Evolutionary conservation across 1,139 yeast genomes (phyloP).

Genomic region (Candida tunisiensis): DNA sequence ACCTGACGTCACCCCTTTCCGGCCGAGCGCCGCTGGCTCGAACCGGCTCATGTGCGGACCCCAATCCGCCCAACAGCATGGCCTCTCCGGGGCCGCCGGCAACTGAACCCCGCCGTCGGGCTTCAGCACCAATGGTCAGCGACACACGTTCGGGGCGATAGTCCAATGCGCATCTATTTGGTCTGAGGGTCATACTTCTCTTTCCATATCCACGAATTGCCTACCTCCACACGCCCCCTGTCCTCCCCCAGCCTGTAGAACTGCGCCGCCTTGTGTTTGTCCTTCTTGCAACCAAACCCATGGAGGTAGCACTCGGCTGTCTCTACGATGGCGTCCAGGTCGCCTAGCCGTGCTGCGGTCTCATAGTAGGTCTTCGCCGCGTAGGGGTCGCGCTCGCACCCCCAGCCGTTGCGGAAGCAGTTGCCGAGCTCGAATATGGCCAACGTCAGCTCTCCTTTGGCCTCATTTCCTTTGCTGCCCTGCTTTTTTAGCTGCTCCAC

Average conservation of each 20-base stretch:
- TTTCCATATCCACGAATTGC: constrained; percentile 21
- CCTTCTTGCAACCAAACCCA: constrained; percentile 17
- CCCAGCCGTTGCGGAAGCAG: constrained; percentile 20
- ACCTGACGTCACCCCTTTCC: no score
- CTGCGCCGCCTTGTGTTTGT: constrained; percentile 16
- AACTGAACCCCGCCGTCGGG: no score
- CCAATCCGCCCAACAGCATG: no score
- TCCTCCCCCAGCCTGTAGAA: constrained; percentile 15
- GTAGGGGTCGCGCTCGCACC: constrained; percentile 13
- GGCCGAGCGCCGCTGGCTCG: no score
- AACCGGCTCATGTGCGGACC: no score
- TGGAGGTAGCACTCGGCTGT: constrained; percentile 14
- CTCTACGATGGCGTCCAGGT: constrained; percentile 19
- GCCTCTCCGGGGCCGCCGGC: no score
- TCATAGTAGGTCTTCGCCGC: constrained; percentile 17
- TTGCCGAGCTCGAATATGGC: constrained; percentile 20
- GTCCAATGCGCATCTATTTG: no score
- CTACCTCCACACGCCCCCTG: constrained; percentile 15
- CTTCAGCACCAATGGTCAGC: no score
- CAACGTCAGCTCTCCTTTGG: constrained; percentile 15
- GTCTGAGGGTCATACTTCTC: constrained; percentile 8
- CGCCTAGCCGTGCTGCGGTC: constrained; percentile 19
- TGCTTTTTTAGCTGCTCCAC: constrained; percentile 8
- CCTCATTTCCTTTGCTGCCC: no score
- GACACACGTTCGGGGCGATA: no score